Conservation (phyloP, 2,329 filamentous ascomycete species). For the Fusarium globosum region DNA sequence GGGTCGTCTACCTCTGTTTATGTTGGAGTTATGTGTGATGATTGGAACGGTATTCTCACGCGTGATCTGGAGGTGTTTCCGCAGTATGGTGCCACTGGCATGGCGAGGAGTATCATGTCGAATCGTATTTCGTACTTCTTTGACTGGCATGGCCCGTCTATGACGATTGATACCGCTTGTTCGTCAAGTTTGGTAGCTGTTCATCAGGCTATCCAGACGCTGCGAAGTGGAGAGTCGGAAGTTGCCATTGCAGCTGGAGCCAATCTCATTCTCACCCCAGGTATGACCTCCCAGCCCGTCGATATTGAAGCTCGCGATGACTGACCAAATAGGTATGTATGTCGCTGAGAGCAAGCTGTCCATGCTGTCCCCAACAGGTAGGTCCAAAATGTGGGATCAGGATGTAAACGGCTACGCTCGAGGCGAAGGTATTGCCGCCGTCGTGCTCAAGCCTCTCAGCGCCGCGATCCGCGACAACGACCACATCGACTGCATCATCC, state of each 20-base stretch:
- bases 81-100: not conserved
- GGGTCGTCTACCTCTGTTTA: constrained; percentile 19
- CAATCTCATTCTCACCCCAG: not conserved
- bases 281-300: not conserved
- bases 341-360: not conserved
- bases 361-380: not conserved
- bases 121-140: constrained; percentile 17
- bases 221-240: not conserved
- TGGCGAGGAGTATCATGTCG: constrained; percentile 16
- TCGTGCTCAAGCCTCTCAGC: not conserved
- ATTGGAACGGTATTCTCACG: not conserved
- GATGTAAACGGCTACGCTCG: not conserved
- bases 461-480: not conserved
- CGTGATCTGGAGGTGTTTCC: not conserved
- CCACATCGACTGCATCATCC: not conserved
- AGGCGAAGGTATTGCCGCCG: not conserved
- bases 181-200: constrained; percentile 11
- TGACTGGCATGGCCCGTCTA: constrained; percentile 2
- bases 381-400: not conserved
- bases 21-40: constrained; percentile 1
- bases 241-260: constrained; percentile 7
- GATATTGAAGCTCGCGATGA: accelerated
- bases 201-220: constrained; percentile 1
- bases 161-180: constrained; percentile 20
- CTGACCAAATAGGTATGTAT: not conserved